Evolutionary conservation across 2,329 filamentous ascomycete species (phyloP), one percentile per base, ranked within the genome.

Genomic region (Cladobotryum mycophilum): DNA sequence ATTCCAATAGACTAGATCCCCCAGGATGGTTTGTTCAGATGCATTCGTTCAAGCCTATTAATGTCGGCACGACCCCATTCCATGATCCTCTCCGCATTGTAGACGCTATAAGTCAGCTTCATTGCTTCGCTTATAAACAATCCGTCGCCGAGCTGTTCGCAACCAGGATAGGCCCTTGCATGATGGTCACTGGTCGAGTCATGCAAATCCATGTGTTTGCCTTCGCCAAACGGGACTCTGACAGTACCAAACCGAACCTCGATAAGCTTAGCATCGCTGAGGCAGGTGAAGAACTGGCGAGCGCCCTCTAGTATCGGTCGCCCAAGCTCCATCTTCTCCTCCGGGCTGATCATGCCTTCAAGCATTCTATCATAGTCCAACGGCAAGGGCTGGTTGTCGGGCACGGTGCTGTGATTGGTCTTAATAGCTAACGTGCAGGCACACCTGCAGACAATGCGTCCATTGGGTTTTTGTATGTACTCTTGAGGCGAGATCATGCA

Each of bases 211-310:
- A 43, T 33, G 14, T 25, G 36, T 11, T 41, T 42, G 17, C 47
- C 47, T 12, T 11, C 40, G 1, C 47, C 47, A 20, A 30, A 48
- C 12, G 47, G 47, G 20, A 48, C 47, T 25, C 47, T 42, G 22
- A 48, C 47, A 2, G 47, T 48, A 1, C 47, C 47, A 48, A 48
- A 48, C n/a, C 38, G 37, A 25, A 43, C 47, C 13, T 48, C 47
- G 5, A 35, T n/a, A n/a, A 48, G 47, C 8, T 20, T 14, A 2
- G 47, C 47, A 14, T 33, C 11, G 20, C 42, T 43, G 5, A 48
- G 22, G 30, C 37, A 48, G 18, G 37, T 34, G 20, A 48, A 42
- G 15, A 37, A 33, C 15, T 43, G 37, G 15, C 22, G 18, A 14
- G 38, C 47, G 13, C 47, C 47, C 15, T 25, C 37, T 14, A 48